Evolutionary conservation across 2,329 filamentous ascomycete species (phyloP), one percentile per base, ranked within the genome.

Genomic region (Periconia digitata): DNA sequence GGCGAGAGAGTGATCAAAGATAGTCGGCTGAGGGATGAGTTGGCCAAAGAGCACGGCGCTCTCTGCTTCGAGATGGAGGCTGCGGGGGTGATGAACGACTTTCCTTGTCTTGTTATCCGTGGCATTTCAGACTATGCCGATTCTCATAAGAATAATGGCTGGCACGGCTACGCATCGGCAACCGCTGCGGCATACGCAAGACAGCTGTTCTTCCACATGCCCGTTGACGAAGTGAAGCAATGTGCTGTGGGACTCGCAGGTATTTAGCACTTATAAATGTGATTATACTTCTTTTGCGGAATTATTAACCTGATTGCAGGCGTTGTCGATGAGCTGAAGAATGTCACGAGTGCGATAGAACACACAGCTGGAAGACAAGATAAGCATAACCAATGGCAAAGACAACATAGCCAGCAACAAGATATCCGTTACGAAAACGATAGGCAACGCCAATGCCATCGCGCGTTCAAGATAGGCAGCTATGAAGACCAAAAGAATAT

Each of bases 1-100:
- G 39, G 44, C 8, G 21, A 47, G 6, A 3, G 8, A 5, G 37
- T 47, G 16, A 43, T 38, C 6, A 41, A 43, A 43, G 44, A 43
- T 45, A 37, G 41, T 42, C 15, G 16, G 37, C 7, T n/a, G 43
- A 24, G 44, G 13, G 45, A 44, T 39, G 17, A 23, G 16, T 13
- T 39, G 23, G 51, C 43, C 53, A 47, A 47, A 49, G 47, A 42
- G 40, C 23, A 50, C 22, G 39, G 39, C 1, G 39, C 54, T 2
- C 44, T 56, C 1, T 56, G 55, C 40, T 56, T 45, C n/a, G 43
- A 45, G 20, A 45, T 45, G 34, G 43, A 45, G 43, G 43, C 43
- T 8, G 43, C 43, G 44, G 61, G 57, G 43, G 55, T 60, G 44
- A 56, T 63, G 49, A 47, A 51, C 47, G 46, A 44, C 44, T 57